phyloP scores from a whole-genome alignment of 2,329 filamentous ascomycete genomes.

The Alternaria sp. region DNA sequence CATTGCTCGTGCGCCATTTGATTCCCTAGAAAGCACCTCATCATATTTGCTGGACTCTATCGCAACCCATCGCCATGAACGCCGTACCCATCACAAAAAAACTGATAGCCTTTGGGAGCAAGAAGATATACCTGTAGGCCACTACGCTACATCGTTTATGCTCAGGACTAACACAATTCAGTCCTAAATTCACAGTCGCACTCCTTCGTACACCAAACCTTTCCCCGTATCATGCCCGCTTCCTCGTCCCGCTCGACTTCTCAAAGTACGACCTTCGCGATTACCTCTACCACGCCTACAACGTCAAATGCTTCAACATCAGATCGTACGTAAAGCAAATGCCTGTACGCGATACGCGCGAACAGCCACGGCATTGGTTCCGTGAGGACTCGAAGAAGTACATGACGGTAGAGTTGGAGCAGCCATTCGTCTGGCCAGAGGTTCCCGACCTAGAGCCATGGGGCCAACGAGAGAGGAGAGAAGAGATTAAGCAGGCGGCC shows the following conservation, averaged over 20 bases:
- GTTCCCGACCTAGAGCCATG: conserved; percentile 62
- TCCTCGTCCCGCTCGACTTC: conserved; percentile 89
- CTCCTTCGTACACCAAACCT: conserved; percentile 77
- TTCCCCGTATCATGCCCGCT: conserved; percentile 83
- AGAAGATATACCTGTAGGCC: conserved; percentile 60
- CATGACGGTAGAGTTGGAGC: conserved; percentile 91
- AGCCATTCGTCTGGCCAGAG: conserved; percentile 89
- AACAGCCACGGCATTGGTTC: conserved; percentile 66
- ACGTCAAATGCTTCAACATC: conserved; percentile 72
- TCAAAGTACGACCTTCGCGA: conserved; percentile 97
- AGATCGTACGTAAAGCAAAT: conserved; percentile 82
- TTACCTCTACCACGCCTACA: conserved; percentile 90
- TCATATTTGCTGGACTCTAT: not conserved
- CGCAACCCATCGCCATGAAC: conserved; percentile 31
- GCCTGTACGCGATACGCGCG: conserved; percentile 65
- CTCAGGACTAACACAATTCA: conserved; percentile 50
- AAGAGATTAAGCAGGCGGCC: conserved; percentile 39
- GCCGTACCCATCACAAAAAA: conserved; percentile 45
- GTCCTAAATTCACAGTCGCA: conserved; percentile 82
- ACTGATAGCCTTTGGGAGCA: conserved; percentile 51
- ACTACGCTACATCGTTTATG: not conserved
- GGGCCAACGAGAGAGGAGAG: conserved; percentile 55
- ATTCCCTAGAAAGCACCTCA: not conserved
- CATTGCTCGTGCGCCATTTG: not conserved
- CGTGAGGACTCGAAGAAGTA: conserved; percentile 81